Percentiles rank a stretch among this genome's conserved stretches.
Evolutionary conservation across 352 stramenopile genomes (phyloP).

Genomic region (Thraustochytrium sp.): DNA sequence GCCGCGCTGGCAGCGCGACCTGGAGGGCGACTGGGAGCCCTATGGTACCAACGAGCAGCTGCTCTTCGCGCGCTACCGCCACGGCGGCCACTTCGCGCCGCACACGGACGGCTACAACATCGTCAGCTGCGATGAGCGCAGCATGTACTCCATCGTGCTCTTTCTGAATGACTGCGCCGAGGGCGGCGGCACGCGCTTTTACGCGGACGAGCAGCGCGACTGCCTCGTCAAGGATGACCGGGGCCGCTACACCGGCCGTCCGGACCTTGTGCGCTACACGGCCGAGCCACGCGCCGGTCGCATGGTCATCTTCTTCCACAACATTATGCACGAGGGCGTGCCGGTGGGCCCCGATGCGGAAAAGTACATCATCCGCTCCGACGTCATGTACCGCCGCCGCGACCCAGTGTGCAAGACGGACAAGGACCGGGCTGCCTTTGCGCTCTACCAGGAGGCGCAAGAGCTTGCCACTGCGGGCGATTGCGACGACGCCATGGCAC

Average conservation of each 20-base stretch:
- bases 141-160: slow-evolving; percentile 49
- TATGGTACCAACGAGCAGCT: slow-evolving; percentile 42
- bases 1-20: slow-evolving; percentile 41
- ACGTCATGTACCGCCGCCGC: slow-evolving; percentile 47
- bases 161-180: slow-evolving; percentile 43
- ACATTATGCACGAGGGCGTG: slow-evolving; percentile 48
- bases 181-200: slow-evolving; percentile 49
- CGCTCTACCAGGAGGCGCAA: slow-evolving; percentile 43
- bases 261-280: slow-evolving; percentile 18
- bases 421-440: slow-evolving; percentile 39
- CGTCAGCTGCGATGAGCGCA: slow-evolving; percentile 43
- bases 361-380: slow-evolving; percentile 52
- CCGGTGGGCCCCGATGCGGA: neutral
- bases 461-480: slow-evolving; percentile 20
- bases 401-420: slow-evolving; percentile 41
- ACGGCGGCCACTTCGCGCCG: slow-evolving; percentile 45
- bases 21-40: slow-evolving; percentile 44
- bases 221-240: slow-evolving; percentile 25
- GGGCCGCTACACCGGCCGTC: slow-evolving; percentile 23
- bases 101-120: slow-evolving; percentile 50
- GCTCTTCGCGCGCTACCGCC: slow-evolving; percentile 45
- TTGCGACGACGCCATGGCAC: slow-evolving; percentile 7
- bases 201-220: slow-evolving; percentile 39
- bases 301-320: slow-evolving; percentile 48
- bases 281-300: slow-evolving; percentile 39